Evolutionary conservation across 2,329 filamentous ascomycete species (phyloP).

Genomic region (Pseudocercospora crystallina): DNA sequence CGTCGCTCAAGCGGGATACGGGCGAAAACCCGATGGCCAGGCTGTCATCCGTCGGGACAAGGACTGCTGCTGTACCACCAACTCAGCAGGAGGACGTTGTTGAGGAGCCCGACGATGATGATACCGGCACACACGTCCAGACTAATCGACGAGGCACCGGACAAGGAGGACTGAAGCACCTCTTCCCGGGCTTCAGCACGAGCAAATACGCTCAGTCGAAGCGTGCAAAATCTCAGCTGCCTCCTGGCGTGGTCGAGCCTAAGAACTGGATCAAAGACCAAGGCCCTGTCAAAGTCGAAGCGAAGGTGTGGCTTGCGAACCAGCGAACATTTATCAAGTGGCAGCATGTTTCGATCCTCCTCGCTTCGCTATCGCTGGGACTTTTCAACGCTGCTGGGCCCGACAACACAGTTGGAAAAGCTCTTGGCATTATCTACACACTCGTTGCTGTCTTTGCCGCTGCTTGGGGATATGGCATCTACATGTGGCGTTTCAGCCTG

Average conservation of each 20-base stretch:
- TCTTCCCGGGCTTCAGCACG: constrained; percentile 80
- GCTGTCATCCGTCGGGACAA: constrained; percentile 4
- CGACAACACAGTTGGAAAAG: constrained; percentile 69
- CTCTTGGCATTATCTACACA: constrained; percentile 81
- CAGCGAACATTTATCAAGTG: constrained; percentile 98
- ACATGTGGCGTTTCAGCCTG: constrained; percentile 71
- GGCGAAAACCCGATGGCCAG: background rate
- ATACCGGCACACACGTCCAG: constrained; percentile 43
- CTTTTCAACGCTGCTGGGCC: constrained; percentile 85
- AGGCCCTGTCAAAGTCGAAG: constrained; percentile 87
- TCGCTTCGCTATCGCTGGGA: constrained; percentile 78
- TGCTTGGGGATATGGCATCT: constrained; percentile 83
- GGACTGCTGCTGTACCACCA: constrained; percentile 19
- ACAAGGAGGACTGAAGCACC: constrained; percentile 57
- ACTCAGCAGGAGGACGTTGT: constrained; percentile 37
- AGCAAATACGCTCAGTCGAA: constrained; percentile 68
- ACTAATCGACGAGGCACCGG: constrained; percentile 8
- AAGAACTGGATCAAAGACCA: constrained; percentile 90
- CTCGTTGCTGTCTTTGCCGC: constrained; percentile 79
- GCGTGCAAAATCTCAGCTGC: constrained; percentile 58
- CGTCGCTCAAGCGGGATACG: constrained; percentile 10
- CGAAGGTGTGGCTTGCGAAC: constrained; percentile 98
- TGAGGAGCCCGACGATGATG: constrained; percentile 51
- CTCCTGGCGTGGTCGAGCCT: constrained; percentile 85
- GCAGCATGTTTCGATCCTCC: constrained; percentile 89